Percentiles rank a stretch among this genome's conserved stretches.
These are phyloP conservation scores for Penicillium crustosum DNA, from an alignment of 2,329 filamentous ascomycete genomes.

Conservation along the genomic window DNA sequence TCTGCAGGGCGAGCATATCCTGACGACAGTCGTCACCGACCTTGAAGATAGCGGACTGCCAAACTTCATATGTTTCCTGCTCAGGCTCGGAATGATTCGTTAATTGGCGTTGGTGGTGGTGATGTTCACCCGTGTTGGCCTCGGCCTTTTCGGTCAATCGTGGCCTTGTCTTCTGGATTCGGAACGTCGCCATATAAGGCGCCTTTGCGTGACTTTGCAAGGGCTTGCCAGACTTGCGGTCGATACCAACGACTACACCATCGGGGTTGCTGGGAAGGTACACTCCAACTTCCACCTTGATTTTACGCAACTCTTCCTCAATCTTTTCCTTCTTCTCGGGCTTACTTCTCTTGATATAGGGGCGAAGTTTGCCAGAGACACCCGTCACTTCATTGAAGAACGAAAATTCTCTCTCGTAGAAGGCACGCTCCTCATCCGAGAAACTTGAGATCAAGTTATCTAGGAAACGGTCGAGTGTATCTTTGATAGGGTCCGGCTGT, in stretches of 20 bases:
- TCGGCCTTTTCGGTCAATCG: constrained; percentile 28
- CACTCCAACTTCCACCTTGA: constrained; percentile 93
- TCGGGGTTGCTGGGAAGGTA: constrained; percentile 97
- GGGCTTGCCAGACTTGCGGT: constrained; percentile 95
- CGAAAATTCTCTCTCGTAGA: constrained; percentile 93
- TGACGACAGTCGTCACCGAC: constrained; percentile 98
- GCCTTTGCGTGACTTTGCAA: constrained; percentile 97
- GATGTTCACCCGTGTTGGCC: constrained; percentile 21
- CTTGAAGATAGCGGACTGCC: constrained; percentile 99
- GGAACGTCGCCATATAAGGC: constrained; percentile 98
- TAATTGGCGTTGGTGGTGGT: constrained; percentile 29
- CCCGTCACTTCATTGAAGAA: constrained; percentile 97
- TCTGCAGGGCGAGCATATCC: constrained; percentile 92
- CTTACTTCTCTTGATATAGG: constrained; percentile 86
- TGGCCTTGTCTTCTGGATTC: constrained; percentile 74
- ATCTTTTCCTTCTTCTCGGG: constrained; percentile 99
- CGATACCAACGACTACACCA: constrained; percentile 94
- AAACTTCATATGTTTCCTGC: constrained; percentile 76
- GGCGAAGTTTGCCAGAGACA: constrained; percentile 93
- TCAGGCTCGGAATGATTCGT: constrained; percentile 24
- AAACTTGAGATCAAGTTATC: constrained; percentile 79
- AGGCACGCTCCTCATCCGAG: constrained; percentile 71
- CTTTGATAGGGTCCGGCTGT: constrained; percentile 86
- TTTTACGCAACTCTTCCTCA: constrained; percentile 95
- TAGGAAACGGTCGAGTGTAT: constrained; percentile 88